phyloP scores from a whole-genome alignment of 2,329 filamentous ascomycete genomes.

The Zasmidium citrigriseum region DNA sequence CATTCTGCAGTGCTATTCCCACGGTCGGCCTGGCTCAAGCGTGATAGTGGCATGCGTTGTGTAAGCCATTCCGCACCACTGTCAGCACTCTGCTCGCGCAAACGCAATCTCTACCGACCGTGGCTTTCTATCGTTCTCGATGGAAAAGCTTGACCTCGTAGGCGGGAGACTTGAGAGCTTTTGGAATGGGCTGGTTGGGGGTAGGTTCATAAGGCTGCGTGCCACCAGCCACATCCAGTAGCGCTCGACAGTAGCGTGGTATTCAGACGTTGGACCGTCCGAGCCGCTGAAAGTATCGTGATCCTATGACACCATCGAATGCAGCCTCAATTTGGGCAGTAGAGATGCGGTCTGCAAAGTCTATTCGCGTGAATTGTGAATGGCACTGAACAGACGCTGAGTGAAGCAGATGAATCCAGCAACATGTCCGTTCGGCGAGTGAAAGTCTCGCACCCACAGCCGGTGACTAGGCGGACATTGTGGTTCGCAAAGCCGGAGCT shows the following conservation, averaged over 20 bases:
- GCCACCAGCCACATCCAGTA: neutral
- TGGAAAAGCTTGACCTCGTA: slow-evolving; percentile 13
- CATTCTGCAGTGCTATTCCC: neutral
- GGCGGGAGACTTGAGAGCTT: slow-evolving; percentile 2
- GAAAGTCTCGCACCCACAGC: neutral
- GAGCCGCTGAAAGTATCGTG: neutral
- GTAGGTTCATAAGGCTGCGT: slow-evolving; percentile 1
- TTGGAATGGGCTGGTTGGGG: neutral
- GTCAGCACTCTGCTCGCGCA: neutral
- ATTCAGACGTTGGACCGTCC: neutral
- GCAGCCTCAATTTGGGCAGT: neutral
- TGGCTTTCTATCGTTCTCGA: slow-evolving; percentile 9
- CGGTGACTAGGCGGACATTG: too few relatives aligned
- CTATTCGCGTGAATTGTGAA: neutral
- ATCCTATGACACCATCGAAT: neutral
- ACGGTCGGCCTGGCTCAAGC: neutral
- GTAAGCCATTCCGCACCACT: neutral
- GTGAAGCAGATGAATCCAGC: too few relatives aligned
- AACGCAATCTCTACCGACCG: neutral
- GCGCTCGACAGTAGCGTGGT: neutral
- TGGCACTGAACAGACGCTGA: neutral
- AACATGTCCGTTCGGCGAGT: too few relatives aligned
- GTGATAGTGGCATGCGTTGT: neutral
- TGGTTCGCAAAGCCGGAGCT: too few relatives aligned
- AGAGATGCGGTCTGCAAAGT: neutral